Conservation (phyloP, 306 rosid genomes). For the Glycine latifolia region DNA sequence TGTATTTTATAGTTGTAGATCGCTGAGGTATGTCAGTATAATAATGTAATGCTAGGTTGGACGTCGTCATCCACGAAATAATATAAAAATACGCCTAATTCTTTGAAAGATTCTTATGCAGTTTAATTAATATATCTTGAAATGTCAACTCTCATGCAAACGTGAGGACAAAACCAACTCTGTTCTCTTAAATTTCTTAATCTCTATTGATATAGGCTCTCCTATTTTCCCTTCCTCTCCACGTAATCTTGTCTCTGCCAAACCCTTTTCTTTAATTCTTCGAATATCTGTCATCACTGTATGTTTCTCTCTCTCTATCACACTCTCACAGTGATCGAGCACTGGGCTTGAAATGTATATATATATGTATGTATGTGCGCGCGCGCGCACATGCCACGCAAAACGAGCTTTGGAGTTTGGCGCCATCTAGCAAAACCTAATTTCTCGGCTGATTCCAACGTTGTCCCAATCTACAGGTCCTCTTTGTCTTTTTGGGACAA, state of each 20-base stretch:
- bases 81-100: conserved; percentile 44
- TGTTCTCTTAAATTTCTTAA: conserved; percentile 42
- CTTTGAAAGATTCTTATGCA: conserved; percentile 58
- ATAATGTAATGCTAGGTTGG: conserved; percentile 51
- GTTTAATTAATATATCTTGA: conserved; percentile 43
- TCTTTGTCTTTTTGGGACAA: conserved; percentile 32
- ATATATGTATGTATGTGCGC: too few species aligned
- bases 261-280: conserved; percentile 45
- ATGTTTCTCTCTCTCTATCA: neutral
- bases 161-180: conserved; percentile 52
- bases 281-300: conserved; percentile 47
- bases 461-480: conserved; percentile 16
- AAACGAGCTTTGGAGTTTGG: conserved; percentile 30
- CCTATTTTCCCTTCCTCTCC: conserved; percentile 25
- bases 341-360: neutral
- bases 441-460: conserved; percentile 41
- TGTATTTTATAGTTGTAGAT: conserved; percentile 49
- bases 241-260: conserved; percentile 40
- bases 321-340: conserved; percentile 36
- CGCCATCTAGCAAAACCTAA: conserved; percentile 37
- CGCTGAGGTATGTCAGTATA: conserved; percentile 35
- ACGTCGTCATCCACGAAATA: conserved; percentile 56
- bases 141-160: conserved; percentile 54
- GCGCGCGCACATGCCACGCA: conserved; percentile 47
- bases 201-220: conserved; percentile 40